A percentile compares a stretch with the other conserved stretches of the same genome.
These are phyloP conservation scores for Pyracantha coccinea DNA, from an alignment of 331 rosid genomes.

Conservation along the genomic window DNA sequence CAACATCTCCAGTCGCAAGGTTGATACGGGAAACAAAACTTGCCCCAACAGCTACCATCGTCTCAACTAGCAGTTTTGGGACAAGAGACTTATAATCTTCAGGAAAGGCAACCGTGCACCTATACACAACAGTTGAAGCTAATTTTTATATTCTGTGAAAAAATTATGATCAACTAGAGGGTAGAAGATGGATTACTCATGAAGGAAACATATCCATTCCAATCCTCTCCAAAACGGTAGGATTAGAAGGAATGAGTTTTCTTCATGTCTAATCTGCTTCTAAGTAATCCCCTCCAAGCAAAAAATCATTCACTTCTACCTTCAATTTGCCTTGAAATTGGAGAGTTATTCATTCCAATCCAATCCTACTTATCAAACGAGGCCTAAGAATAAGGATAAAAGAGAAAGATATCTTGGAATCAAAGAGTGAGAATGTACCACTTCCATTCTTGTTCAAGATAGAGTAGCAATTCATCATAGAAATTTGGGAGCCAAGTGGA, in stretches of 20 bases:
- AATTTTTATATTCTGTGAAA: background rate
- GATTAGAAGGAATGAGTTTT: no score
- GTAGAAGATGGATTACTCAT: no score
- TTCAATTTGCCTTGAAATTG: no score
- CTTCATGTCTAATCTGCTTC: no score
- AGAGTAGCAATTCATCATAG: constrained; percentile 90
- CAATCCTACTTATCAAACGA: no score
- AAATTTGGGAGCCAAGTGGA: constrained; percentile 85
- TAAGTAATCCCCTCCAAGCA: accelerated
- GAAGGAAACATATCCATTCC: no score
- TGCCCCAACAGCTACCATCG: constrained; percentile 63
- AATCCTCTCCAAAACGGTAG: no score
- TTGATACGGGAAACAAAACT: constrained; percentile 84
- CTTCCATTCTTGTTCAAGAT: constrained; percentile 99
- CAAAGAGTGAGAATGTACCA: constrained; percentile 44
- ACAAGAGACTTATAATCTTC: constrained; percentile 78
- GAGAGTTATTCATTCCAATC: no score
- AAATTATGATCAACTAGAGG: no score
- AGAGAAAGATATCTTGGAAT: background rate
- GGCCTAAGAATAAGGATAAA: no score
- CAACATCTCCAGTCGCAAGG: constrained; percentile 73
- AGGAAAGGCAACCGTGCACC: constrained; percentile 92
- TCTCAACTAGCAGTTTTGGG: constrained; percentile 81
- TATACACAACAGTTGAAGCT: constrained; percentile 30
- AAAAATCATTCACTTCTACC: no score